Percentiles rank a stretch among this genome's conserved stretches.
These are phyloP conservation scores for Fraxinus latifolia DNA, from an alignment of 305 asterid genomes.

Conservation along the genomic window DNA sequence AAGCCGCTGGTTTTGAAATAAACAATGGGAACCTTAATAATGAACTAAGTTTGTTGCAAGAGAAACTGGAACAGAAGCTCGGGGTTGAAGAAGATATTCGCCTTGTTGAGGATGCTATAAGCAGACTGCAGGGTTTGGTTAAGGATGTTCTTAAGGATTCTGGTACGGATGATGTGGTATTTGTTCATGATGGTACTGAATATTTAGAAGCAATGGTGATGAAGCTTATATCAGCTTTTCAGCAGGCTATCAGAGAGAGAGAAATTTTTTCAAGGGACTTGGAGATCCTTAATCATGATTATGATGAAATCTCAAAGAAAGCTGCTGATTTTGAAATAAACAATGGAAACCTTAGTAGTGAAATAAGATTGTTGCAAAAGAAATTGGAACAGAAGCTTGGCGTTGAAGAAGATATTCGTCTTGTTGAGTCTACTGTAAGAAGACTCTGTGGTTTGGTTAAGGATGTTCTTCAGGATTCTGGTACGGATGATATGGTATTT, in stretches of 20 bases:
- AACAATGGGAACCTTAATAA: constrained; percentile 49
- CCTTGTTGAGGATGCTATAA: constrained; percentile 32
- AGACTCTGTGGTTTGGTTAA: constrained; percentile 57
- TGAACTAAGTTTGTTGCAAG: constrained; percentile 51
- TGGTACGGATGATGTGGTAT: constrained; percentile 26
- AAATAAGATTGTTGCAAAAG: constrained; percentile 46
- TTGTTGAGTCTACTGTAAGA: constrained; percentile 50
- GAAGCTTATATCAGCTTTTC: constrained; percentile 35
- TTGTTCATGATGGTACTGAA: constrained; percentile 26
- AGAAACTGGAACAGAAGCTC: constrained; percentile 34
- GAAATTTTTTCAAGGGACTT: constrained; percentile 53
- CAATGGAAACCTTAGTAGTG: constrained; percentile 54
- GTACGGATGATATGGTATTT: constrained; percentile 38
- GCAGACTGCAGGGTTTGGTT: constrained; percentile 34
- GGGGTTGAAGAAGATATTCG: constrained; percentile 32
- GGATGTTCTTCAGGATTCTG: constrained; percentile 59
- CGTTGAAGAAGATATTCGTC: constrained; percentile 52
- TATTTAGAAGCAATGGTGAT: constrained; percentile 30
- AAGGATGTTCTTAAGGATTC: constrained; percentile 34
- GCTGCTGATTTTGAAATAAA: constrained; percentile 34
- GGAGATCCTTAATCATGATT: constrained; percentile 51
- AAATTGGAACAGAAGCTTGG: constrained; percentile 46
- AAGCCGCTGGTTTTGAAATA: constrained; percentile 33
- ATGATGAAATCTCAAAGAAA: constrained; percentile 44
- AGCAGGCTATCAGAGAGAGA: constrained; percentile 54